Evolutionary conservation across 2,329 filamentous ascomycete genomes (phyloP), one percentile per base, ranked within the genome.

Genomic region (Taxawa tesnikishii): DNA sequence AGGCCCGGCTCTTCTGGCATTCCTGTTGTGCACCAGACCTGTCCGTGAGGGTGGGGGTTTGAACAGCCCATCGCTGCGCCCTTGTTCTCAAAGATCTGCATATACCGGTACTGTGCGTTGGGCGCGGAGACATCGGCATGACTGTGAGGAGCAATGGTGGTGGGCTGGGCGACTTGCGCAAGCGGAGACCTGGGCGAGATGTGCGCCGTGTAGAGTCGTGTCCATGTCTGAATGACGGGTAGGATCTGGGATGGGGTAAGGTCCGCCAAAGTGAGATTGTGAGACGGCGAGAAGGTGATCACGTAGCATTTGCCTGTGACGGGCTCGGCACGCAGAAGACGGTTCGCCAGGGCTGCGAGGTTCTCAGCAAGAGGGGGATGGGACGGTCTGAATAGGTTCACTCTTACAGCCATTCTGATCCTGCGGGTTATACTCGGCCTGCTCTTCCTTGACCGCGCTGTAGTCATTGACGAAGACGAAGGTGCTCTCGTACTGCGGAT

Each of bases 61-160:
- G 88, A 96, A 65, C 90, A 98, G 31, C 90, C 90, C 90, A 98
- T 98, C 8, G 88, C 84, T 1, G 82, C 76, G 31, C 90, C 90
- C 61, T 98, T 98, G 66, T 98, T 98, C 62, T 98, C 90, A 41
- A 98, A 98, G 42, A 98, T 96, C 54, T 98, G 90, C 87, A 98
- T 94, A 61, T 93, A 96, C 33, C 81, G 75, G 48, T 93, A 84
- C 58, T 93, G 83, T 32, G 81, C 71, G 31, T 68, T 74, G 4
- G 84, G 79, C 16, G 61, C 59, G 6, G 60, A 51, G 7, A 55
- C 40, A 14, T 60, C 54, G 9, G 62, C 56, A 7, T 63, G 56
- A 23, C 62, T 53, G 24, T 53, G 50, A 6, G 66, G 61, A 5
- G 65, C 56, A 23, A 70, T 47, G 5, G 61, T 60, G 6, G 60